Base-by-base conservation (phyloP, 148 eudicot species). In the Vaccinium corymbosum region DNA sequence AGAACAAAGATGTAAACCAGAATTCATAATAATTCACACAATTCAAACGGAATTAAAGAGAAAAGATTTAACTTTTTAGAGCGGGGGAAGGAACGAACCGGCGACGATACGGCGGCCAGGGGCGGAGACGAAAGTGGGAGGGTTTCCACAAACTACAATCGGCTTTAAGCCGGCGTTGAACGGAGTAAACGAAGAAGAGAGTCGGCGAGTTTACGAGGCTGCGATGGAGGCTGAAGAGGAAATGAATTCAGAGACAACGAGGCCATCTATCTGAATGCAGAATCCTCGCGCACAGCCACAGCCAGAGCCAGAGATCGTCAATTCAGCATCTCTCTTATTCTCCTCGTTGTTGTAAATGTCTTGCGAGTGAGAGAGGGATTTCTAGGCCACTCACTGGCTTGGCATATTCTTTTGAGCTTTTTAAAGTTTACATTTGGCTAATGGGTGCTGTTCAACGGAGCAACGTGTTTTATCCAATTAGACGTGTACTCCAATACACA, bases 91-190 rank as follows among this genome's bases (percentile, higher is more conserved):
- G 64, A 84, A 85, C 86, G 48, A 78, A 95, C 98, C 98, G 11
- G 98, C 98, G 5, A 95, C 89, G 53, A 95, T 92, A 71, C 98
- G 94, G 80, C 98, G 98, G 82, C 90, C 91, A 25, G 98, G 94
- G 84, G 96, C 96, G 59, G 98, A 93, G 81, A 95, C 98, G 64
- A 86, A 90, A 59, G 98, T 92, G 66, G 98, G 97, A 46, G 98
- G 98, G 78, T 91, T 86, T 0, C 95, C 98, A 59, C 74, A 71
- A 7, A 90, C 90, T 0, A 90, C 90, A 6, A 95, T 94, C 76
- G 98, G 98, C 83, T 94, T 91, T 38, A 91, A 80, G 42, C 49
- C 81, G 48, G 20, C 42, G 75, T 13, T 81, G 59, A 76, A 74
- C 13, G 82, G 68, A 82, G 77, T 48, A 61, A 59, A 19, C 22